Evolutionary conservation across 139 green algal species (phyloP), one percentile per base, ranked within the genome.

Genomic region (Eudorina sp.): DNA sequence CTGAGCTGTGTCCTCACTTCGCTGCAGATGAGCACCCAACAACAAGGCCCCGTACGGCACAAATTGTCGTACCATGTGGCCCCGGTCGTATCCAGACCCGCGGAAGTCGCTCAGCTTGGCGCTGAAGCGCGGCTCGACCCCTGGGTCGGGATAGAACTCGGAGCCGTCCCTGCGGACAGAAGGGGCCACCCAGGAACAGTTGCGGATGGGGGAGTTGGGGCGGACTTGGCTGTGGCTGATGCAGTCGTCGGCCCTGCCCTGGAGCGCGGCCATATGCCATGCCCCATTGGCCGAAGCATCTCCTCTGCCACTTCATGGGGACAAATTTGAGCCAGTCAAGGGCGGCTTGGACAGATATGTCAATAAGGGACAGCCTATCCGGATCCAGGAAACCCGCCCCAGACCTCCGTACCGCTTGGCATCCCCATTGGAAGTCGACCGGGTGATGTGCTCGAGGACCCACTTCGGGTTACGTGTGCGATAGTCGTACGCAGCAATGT

Each of bases 1-100:
- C 48, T 13, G 48, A 9, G 11, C 9, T 9, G 11, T 9, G 11
- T 21, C 13, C 11, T 9, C 48, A 55, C 11, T 13, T 13, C 48
- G 13, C 9, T 13, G 11, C 48, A 55, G 48, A 13, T 13, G 11
- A 13, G 48, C 48, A 21, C 11, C 48, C 48, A 55, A 55, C 9
- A 55, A 13, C 48, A 21, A 55, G 48, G 48, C 48, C 48, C 13
- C 48, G 48, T 55, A 55, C 66, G 66, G 46, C n/a, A n/a, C n/a
- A n/a, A n/a, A n/a, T n/a, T n/a, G n/a, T 29, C 89, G 13, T 79
- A 95, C 95, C 94, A 99, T 92, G 91, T 99, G 97, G 5, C 97
- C 97, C 0, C 97, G 88, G 92, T 99, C 97, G 87, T 97, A 99
- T 2, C 97, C 97, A 9, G 90, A 96, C 25, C 90, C 86, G 21